Base-by-base conservation (phyloP, 2,329 filamentous ascomycete genomes). In the Colletotrichum spaethianum region DNA sequence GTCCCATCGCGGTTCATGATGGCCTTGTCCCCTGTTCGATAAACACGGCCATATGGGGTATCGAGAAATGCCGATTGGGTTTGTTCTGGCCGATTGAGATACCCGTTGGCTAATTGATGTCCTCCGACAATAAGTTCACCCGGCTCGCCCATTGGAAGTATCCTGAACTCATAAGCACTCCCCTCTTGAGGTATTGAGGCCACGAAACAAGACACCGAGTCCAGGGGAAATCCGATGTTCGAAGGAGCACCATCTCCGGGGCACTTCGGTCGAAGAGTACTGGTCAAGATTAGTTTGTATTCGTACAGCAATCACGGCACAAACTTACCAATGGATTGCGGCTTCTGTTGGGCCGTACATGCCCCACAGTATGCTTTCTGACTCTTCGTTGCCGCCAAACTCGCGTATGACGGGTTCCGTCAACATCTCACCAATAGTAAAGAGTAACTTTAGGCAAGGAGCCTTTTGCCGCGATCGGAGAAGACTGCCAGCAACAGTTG, bases 291-390 rank as follows among this genome's bases (percentile, higher is more conserved):
- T 11, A 72, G 53, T 26, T 4, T 26, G 1, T 8, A 46, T 33
- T 28, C 31, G n/a, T 20, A 23, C n/a, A 20, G 31, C 33, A 40
- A 42, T 4, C 38, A 57, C 46, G 4, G 23, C 0, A 46, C 14
- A n/a, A 3, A 75, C 83, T 81, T 78, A 88, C 87, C 89, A 98
- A 79, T 98, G 95, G 69, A 98, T 97, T 0, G 95, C 91, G 9
- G 94, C 94, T 82, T 98, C 95, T 0, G 95, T 98, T 1, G 95
- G 95, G 0, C 95, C 95, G 78, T 98, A 98, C 94, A 98, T 97
- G 42, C 92, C 95, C 88, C 94, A 95, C 0, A 98, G 86, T 53
- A 97, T 91, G 75, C 93, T 92, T 2, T 84, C 79, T 9, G 82
- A 82, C 0, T 78, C 78, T 0, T 80, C 77, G 12, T 85, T 83